Evolutionary conservation across 495 filamentous ascomycete species (phyloP), one percentile per base, ranked within the genome.

Genomic region (Lichenothelia convexa): DNA sequence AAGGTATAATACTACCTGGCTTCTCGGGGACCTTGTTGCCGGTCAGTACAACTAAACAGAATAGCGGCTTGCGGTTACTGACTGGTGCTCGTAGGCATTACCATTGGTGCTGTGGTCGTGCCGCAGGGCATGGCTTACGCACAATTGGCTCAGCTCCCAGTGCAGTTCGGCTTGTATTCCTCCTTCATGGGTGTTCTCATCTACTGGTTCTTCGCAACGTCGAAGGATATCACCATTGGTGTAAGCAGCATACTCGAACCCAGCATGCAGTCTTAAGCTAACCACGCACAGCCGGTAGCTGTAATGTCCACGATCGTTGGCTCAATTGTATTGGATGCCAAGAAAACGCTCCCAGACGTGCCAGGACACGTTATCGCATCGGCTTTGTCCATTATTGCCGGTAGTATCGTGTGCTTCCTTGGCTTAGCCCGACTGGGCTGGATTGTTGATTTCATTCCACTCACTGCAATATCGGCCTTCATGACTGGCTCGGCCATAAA

Each of bases 201-300:
- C 33, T 99, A 99, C 46, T 95, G 89, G 89, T 91, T 95, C 55
- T 95, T 97, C 47, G 89, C 89, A 1, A 97, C 89, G 1, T 95
- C 91, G 0, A 97, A 97, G 51, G 89, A 97, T 57, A 95, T 97
- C 50, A 95, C 89, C 5, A 95, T 97, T 35, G 89, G 89, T n/a
- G 82, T 86, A 61, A 64, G 80, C 72, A 11, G 23, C n/a, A 33
- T 12, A 33, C 31, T 33, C 17, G 17, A 4, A 12, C 15, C 3
- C 2, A 26, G 27, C 24, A 26, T 39, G 34, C 29, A 32, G 29
- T 33, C 16, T n/a, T n/a, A n/a, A 29, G 32, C 9, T 16, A 39
- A 4, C 24, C 22, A 17, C 35, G n/a, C 26, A 16, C 50, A 91
- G 80, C 91, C 89, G 29, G 89, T 97, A 31, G 89, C 89, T 34